These are phyloP conservation scores for Russula foetens DNA, from an alignment of 768 basidiomycete genomes.

Conservation along the genomic window DNA sequence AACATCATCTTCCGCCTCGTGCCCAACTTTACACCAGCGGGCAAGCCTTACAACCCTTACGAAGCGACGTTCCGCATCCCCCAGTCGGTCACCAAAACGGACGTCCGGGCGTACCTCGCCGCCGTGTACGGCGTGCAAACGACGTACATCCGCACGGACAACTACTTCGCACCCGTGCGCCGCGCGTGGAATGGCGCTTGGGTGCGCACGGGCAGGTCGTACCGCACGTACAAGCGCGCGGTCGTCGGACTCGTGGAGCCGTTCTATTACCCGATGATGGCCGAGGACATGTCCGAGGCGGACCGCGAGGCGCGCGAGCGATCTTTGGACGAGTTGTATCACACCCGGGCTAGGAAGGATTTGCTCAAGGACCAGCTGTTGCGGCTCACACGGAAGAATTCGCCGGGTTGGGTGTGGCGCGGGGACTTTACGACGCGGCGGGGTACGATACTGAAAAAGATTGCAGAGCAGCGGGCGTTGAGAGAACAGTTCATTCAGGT, in stretches of 20 bases:
- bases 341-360: conserved; percentile 32
- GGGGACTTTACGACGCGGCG: conserved; percentile 32
- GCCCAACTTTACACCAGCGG: conserved; percentile 69
- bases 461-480: conserved; percentile 39
- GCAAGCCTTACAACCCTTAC: conserved; percentile 85
- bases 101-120: conserved; percentile 77
- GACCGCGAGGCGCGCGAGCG: conserved; percentile 48
- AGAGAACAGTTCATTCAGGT: conserved; percentile 34
- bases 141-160: conserved; percentile 95
- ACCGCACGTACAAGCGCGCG: conserved; percentile 79
- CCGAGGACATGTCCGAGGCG: conserved; percentile 66
- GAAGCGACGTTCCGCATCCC: conserved; percentile 92
- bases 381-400: conserved; percentile 30
- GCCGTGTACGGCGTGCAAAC: conserved; percentile 83
- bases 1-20: conserved; percentile 79
- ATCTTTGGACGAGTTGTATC: conserved; percentile 58
- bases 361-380: conserved; percentile 29
- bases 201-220: conserved; percentile 25
- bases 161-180: conserved; percentile 57
- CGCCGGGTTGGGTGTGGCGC: conserved; percentile 34
- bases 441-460: conserved; percentile 43
- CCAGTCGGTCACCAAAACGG: conserved; percentile 85
- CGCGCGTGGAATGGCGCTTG: conserved; percentile 25
- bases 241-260: conserved; percentile 88
- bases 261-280: conserved; percentile 82